Conservation (phyloP, 225 moss, liverwort and hornwort species). For the Antitrichia curtipendula region DNA sequence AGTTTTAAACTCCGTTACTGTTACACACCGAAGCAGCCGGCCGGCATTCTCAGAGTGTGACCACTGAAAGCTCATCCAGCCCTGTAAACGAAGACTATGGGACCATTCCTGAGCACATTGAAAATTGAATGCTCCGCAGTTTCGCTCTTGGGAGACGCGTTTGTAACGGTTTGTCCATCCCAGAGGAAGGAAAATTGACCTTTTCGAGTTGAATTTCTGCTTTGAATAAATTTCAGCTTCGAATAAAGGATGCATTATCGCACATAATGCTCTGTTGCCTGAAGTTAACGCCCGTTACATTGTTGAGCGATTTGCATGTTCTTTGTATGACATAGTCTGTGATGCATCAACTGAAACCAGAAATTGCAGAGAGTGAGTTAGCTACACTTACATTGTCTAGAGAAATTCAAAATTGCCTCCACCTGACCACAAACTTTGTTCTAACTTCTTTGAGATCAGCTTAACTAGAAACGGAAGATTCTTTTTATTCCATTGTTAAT, state of each 20-base stretch:
- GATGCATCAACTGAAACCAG: not conserved
- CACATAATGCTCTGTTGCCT: not conserved
- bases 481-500: not conserved
- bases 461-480: not conserved
- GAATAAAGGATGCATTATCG: not conserved
- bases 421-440: not conserved
- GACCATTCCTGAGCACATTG: not conserved
- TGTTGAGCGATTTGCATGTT: not conserved
- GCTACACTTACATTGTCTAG: not conserved
- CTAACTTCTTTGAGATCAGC: not conserved
- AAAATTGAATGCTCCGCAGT: not conserved
- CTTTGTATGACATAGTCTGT: not conserved
- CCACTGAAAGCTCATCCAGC: conserved; percentile 13
- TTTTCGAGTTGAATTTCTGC: not conserved
- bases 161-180: not conserved
- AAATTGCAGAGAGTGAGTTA: not conserved
- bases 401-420: not conserved
- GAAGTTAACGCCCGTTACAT: not conserved
- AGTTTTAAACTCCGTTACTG: not conserved
- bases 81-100: not conserved
- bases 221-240: not conserved
- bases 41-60: not conserved
- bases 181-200: not conserved
- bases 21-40: not conserved
- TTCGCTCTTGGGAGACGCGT: not conserved